Conservation (phyloP, 2,329 filamentous ascomycete genomes). For the Penicillium palitans region DNA sequence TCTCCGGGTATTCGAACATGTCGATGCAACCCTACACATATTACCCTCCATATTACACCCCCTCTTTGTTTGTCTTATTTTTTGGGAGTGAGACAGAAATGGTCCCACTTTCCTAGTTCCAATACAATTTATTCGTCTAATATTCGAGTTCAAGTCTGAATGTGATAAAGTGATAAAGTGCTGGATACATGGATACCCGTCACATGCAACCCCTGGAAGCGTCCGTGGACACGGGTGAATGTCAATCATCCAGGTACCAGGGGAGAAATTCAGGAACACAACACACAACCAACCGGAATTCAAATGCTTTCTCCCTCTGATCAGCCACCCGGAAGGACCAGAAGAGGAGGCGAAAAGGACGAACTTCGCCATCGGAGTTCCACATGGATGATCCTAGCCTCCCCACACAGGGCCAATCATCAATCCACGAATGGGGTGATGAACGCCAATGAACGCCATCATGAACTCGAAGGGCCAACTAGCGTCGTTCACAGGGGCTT, state of each 20-base stretch:
- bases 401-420: slow-evolving; percentile 9
- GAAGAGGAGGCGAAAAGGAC: not conserved
- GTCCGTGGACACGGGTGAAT: not conserved
- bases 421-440: not conserved
- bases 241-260: slow-evolving; percentile 2
- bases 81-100: not conserved
- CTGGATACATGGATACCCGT: not conserved
- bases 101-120: not conserved
- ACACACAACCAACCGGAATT: not conserved
- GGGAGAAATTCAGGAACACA: slow-evolving; percentile 6
- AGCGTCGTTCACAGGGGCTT: slow-evolving; percentile 4
- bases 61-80: slow-evolving; percentile 2
- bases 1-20: not conserved
- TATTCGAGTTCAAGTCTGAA: not conserved
- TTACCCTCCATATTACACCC: not conserved
- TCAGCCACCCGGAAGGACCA: slow-evolving; percentile 1
- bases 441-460: not conserved
- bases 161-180: not conserved
- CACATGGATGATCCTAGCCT: slow-evolving; percentile 9
- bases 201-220: not conserved
- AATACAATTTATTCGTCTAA: not conserved
- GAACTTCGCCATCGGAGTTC: slow-evolving; percentile 5
- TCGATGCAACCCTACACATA: not conserved
- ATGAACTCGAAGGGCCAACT: slow-evolving; percentile 2
- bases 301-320: not conserved